Percentiles rank a stretch among this genome's conserved stretches.
These are phyloP conservation scores for Bruguiera sexangula DNA, from an alignment of 345 rosid genomes.

Conservation along the genomic window DNA sequence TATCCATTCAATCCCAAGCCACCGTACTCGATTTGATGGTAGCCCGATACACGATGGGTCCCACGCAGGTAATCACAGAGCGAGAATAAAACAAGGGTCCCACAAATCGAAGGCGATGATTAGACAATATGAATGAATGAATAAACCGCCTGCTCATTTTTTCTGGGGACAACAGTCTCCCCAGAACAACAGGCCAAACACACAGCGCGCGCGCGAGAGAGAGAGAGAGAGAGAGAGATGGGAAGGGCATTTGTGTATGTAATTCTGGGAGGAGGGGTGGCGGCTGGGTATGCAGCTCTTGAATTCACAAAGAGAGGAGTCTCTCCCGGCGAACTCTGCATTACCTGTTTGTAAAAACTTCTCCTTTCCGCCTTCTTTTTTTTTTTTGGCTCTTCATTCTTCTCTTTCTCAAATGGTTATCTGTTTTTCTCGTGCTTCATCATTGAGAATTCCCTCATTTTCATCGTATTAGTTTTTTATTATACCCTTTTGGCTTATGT, in stretches of 20 bases:
- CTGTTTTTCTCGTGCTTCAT: neutral
- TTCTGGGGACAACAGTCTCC: neutral
- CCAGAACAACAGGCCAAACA: neutral
- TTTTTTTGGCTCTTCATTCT: no score
- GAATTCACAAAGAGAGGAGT: slow-evolving; percentile 77
- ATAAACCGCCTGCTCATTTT: no score
- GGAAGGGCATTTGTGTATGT: slow-evolving; percentile 97
- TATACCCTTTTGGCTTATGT: no score
- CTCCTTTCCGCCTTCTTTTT: neutral
- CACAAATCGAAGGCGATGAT: no score
- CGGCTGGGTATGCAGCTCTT: slow-evolving; percentile 95
- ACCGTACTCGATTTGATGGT: no score
- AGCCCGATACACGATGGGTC: no score
- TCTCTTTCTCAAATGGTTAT: slow-evolving; percentile 10
- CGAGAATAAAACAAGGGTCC: no score
- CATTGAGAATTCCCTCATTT: neutral
- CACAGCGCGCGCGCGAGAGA: neutral
- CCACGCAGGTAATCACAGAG: no score
- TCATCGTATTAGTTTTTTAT: no score
- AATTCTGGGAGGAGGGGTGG: slow-evolving; percentile 93
- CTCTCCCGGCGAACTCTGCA: slow-evolving; percentile 81
- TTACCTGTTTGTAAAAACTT: slow-evolving; percentile 50
- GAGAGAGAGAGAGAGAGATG: slow-evolving; percentile 36
- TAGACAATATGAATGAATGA: neutral
- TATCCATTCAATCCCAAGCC: neutral